Conservation (phyloP, 352 stramenopile genomes). For the Phytophthora tentaculata region DNA sequence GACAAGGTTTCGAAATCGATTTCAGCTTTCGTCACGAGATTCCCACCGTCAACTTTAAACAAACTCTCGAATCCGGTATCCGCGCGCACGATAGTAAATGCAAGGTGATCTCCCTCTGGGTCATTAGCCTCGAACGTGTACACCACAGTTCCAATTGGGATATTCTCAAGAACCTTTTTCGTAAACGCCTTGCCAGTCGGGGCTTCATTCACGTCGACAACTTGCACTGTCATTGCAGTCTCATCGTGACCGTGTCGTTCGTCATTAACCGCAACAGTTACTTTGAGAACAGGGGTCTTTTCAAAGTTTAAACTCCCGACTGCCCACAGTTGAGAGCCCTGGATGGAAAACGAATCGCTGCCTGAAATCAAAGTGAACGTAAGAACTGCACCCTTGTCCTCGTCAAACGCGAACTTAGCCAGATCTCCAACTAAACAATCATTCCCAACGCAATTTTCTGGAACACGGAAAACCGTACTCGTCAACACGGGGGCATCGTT, state of each 20-base stretch:
- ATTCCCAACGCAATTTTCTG: conserved; percentile 49
- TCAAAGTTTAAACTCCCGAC: conserved; percentile 27
- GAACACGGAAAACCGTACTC: conserved; percentile 48
- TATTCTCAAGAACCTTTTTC: conserved; percentile 44
- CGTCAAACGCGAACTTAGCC: conserved; percentile 46
- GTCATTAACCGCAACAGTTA: conserved; percentile 34
- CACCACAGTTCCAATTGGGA: conserved; percentile 33
- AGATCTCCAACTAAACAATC: conserved; percentile 56
- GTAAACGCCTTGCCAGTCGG: conserved; percentile 35
- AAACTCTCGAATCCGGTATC: conserved; percentile 17
- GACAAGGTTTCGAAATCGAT: conserved; percentile 30
- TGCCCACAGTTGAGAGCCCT: conserved; percentile 28
- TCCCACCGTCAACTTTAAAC: conserved; percentile 22
- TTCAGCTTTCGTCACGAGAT: conserved; percentile 23
- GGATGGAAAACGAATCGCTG: conserved; percentile 18
- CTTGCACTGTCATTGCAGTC: conserved; percentile 27
- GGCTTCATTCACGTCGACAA: conserved; percentile 44
- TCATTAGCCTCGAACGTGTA: conserved; percentile 34
- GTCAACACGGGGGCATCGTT: conserved; percentile 55
- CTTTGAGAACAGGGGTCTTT: conserved; percentile 24
- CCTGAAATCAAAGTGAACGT: conserved; percentile 33
- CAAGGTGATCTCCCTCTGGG: conserved; percentile 49
- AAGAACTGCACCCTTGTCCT: conserved; percentile 46
- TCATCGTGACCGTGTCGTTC: conserved; percentile 22
- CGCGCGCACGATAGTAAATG: conserved; percentile 24